These are phyloP conservation scores for Fomitopsis palustris DNA, from an alignment of 1,284 basidiomycete species.

Conservation along the genomic window DNA sequence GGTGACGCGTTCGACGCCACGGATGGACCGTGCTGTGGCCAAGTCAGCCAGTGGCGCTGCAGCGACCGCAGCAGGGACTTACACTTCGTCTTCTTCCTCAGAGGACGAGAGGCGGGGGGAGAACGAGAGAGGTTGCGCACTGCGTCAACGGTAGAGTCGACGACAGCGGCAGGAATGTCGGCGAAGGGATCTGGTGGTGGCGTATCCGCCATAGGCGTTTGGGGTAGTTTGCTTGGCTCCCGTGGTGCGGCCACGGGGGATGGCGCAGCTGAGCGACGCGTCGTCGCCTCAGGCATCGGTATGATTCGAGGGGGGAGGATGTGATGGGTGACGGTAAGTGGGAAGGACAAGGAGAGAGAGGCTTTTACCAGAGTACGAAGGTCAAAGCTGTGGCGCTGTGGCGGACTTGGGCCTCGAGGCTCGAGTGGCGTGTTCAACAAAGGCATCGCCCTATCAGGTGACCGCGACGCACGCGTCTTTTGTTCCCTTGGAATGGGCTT, in stretches of 20 bases:
- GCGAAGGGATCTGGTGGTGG: neutral
- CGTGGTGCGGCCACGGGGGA: neutral
- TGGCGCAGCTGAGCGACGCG: neutral
- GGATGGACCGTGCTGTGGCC: neutral
- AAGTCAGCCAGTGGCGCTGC: neutral
- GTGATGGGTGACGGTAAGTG: neutral
- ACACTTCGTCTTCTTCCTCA: neutral
- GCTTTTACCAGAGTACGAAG: neutral
- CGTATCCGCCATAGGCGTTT: neutral
- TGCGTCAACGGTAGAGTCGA: neutral
- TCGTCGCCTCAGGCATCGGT: neutral
- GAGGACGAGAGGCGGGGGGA: neutral
- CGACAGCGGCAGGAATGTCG: neutral
- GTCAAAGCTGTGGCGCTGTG: neutral
- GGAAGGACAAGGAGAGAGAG: neutral
- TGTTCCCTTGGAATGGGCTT: neutral
- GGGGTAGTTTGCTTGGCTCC: neutral
- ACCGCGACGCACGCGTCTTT: neutral
- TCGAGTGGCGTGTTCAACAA: neutral
- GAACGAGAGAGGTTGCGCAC: neutral
- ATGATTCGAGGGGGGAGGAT: neutral
- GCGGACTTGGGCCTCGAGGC: neutral
- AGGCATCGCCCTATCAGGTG: neutral
- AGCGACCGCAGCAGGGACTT: neutral
- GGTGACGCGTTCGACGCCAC: neutral